Evolutionary conservation across 1,284 basidiomycete species (phyloP), one percentile per base, ranked within the genome.

Genomic region (Ustilago curta): DNA sequence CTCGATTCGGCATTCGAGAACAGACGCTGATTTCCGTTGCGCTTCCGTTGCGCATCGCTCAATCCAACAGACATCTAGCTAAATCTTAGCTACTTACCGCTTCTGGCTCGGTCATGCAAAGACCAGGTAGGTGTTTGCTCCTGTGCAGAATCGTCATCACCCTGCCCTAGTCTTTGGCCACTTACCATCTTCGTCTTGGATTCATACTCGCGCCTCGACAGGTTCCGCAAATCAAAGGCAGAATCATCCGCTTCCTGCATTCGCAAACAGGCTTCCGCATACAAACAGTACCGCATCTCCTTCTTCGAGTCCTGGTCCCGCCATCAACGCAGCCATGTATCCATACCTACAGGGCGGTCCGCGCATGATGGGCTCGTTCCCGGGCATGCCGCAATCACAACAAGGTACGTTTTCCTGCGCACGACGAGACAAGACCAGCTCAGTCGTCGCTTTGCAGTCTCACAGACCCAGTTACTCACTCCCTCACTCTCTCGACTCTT

Each of bases 331-430:
- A 59, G 40, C 43, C 57, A 76, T 76, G 74, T 76, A 72, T 61
- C 74, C 74, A 48, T 76, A 76, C 53, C 64, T 76, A 11, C 74
- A 76, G 59, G 74, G 70, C 37, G 74, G 69, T n/a, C 74, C 74
- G 25, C 69, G 74, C 16, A 76, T 76, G 69, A 72, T 76, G 74
- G 69, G 70, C 25, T 72, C 70, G 23, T 76, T 69, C 47, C 63
- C 67, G 29, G 70, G 66, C 40, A 76, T 76, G 73, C 67, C 73
- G n/a, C 73, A 76, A 31, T 72, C 70, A 9, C 74, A 76, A 60
- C 69, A 72, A 58, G 62, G 60, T 66, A 62, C 7, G 65, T 58
- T 27, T 1, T 19, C n/a, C n/a, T 40, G n/a, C 50, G 32, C 42
- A 35, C 5, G 19, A 35, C 5, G 19, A n/a, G 29, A 14, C 35